Percentiles rank a stretch among this genome's conserved stretches.
These are phyloP conservation scores for Talaromyces liani DNA, from an alignment of 495 filamentous ascomycete genomes.

Conservation along the genomic window DNA sequence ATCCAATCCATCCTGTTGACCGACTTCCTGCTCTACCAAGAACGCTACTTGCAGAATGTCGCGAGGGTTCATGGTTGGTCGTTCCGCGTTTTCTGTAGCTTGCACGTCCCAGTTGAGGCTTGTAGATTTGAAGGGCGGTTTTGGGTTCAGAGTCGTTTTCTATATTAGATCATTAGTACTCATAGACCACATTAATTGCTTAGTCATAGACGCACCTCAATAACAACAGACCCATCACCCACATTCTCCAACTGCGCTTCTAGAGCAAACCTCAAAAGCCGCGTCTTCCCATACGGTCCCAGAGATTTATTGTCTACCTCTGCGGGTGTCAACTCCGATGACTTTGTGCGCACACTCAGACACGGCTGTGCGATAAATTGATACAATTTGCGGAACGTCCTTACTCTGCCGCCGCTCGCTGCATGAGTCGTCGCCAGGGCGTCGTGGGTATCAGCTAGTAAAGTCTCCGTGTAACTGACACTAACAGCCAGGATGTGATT, in stretches of 20 bases:
- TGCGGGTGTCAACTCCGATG: conserved; percentile 47
- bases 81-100: conserved; percentile 18
- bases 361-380: conserved; percentile 90
- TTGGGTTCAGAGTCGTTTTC: conserved; percentile 45
- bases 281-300: conserved; percentile 38
- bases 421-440: conserved; percentile 21
- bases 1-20: conserved; percentile 39
- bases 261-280: conserved; percentile 49
- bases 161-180: conserved; percentile 12
- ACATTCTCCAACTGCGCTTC: conserved; percentile 96
- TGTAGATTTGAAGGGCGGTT: conserved; percentile 46
- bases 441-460: conserved; percentile 44
- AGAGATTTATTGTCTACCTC: conserved; percentile 38
- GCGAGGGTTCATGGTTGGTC: conserved; percentile 68
- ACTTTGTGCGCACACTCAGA: conserved; percentile 84
- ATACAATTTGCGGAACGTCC: conserved; percentile 93
- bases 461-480: conserved; percentile 73
- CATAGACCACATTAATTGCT: not conserved
- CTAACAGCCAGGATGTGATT: conserved; percentile 91
- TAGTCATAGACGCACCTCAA: conserved; percentile 23
- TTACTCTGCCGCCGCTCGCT: conserved; percentile 49
- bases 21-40: conserved; percentile 61
- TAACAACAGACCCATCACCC: conserved; percentile 43
- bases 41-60: conserved; percentile 93
- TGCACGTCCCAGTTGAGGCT: conserved; percentile 53